Base-by-base conservation (phyloP, 1,284 basidiomycete species). In the Phellopilus nigrolimitatus region DNA sequence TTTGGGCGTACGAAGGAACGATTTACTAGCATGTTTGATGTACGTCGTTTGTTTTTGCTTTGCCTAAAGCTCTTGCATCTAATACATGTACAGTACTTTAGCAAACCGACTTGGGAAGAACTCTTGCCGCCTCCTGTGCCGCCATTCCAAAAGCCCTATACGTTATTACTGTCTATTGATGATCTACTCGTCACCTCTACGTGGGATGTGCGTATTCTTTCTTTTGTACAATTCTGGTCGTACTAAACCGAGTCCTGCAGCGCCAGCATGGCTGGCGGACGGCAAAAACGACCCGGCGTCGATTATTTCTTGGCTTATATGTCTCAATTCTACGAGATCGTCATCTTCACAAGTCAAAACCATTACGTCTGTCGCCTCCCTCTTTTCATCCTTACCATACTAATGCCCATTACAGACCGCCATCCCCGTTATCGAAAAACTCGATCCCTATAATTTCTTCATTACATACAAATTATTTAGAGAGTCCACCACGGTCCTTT, bases 281-380 rank as follows among this genome's bases (percentile, higher is more conserved):
- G 2, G 91, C 91, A 31, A 95, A 39, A 95, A 69, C 83, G 97
- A 47, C 95, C 95, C 1, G 97, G 97, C 2, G 88, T 95, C 7
- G 97, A 99, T 66, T 97, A 98, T 70, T 99, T 98, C 79, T 75
- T 99, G 45, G 94, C 82, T 28, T 98, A 99, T 68, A 78, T 99
- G 38, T 93, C 92, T 0, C 95, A 97, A 64, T 98, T 97, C 71
- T 99, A 93, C 68, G 95, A 99, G 73, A 84, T 99, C 56, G 95
- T 99, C 19, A 75, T 99, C 50, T 99, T 98, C 73, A 97, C 95
- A 10, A 80, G 84, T 7, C 93, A 97, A 70, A 83, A 91, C 48
- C 76, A 81, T 60, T 98, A 95, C 68, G 93, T 94, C 60, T 53
- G 89, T 76, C 22, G 38, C 17, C n/a, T 27, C 21, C 28, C 21